Conservation (phyloP, 805 yeast species). For the Nakazawaea pomicola region DNA sequence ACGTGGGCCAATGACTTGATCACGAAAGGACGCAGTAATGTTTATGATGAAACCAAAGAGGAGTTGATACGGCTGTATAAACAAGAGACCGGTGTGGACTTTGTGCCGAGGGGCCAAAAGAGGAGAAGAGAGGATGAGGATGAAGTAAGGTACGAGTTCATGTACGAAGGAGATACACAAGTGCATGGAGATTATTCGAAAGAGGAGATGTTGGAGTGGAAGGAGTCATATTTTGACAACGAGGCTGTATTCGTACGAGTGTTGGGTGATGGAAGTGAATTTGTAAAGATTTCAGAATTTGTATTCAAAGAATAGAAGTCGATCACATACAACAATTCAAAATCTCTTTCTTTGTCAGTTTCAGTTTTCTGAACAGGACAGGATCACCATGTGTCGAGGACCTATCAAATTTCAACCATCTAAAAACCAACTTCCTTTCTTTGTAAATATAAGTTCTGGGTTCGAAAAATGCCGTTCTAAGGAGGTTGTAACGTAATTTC, state of each 20-base stretch:
- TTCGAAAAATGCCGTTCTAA: no score
- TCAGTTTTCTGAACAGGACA: no score
- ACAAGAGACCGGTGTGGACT: constrained; percentile 36
- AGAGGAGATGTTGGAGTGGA: constrained; percentile 56
- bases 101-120: constrained; percentile 16
- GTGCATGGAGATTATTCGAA: constrained; percentile 46
- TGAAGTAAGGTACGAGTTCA: constrained; percentile 43
- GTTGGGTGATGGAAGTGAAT: constrained; percentile 18
- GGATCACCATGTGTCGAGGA: no score
- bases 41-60: constrained; percentile 54
- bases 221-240: constrained; percentile 38
- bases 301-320: no score
- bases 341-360: no score
- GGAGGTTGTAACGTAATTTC: no score
- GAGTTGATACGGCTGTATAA: constrained; percentile 43
- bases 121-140: constrained; percentile 22
- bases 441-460: no score
- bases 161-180: constrained; percentile 28
- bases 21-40: constrained; percentile 34
- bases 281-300: constrained; percentile 18
- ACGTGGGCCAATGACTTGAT: constrained; percentile 41
- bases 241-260: constrained; percentile 38
- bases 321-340: no score
- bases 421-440: no score
- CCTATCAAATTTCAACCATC: no score